Evolutionary conservation across 1,284 basidiomycete species (phyloP), one percentile per base, ranked within the genome.

Genomic region (Ganoderma boninense): DNA sequence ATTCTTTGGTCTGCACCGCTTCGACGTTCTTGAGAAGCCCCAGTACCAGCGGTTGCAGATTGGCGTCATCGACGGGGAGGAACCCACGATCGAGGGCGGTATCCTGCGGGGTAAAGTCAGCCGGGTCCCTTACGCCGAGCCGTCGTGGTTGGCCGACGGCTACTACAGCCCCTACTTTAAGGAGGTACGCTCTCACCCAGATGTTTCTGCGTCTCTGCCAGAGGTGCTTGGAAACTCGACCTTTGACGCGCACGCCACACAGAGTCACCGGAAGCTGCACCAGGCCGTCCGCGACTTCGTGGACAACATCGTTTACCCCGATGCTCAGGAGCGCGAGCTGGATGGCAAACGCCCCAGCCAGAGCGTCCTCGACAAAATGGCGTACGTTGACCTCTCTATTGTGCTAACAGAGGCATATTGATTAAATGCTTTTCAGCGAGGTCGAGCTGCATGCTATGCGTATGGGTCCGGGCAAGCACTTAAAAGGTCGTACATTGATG

Each of bases 381-480:
- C 89, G 89, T 91, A 79, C 62, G 88, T 83, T 18, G 16, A 2
- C 32, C 32, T 14, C 14, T 44, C 44, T 40, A 14, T 52, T 13
- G 10, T 52, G 20, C n/a, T 16, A 10, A 56, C 6, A 32, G 42
- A 18, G 18, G 10, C 40, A 35, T 69, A n/a, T 61, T 13, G 59
- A 35, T 44, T 62, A 13, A 62, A 18, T 29, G 26, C 29, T 18
- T 4, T 38, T 3, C 54, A 93, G 91, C 2, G 89, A 87, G 71
- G 69, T 90, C 64, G 91, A 96, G 74, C 76, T 97, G 68, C 91
- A 95, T 79, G 93, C 95, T 4, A 98, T 98, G 96, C 90, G 96
- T 63, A 84, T 98, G 80, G 97, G 97, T 13, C 92, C 92, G 23
- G 92, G 92, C 29, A 91, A 91, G 76, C 96, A 98, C 78, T 84